Percentiles rank a stretch among this genome's conserved stretches.
These are phyloP conservation scores for Pythium myriotylum DNA, from an alignment of 352 stramenopile genomes.

Conservation along the genomic window DNA sequence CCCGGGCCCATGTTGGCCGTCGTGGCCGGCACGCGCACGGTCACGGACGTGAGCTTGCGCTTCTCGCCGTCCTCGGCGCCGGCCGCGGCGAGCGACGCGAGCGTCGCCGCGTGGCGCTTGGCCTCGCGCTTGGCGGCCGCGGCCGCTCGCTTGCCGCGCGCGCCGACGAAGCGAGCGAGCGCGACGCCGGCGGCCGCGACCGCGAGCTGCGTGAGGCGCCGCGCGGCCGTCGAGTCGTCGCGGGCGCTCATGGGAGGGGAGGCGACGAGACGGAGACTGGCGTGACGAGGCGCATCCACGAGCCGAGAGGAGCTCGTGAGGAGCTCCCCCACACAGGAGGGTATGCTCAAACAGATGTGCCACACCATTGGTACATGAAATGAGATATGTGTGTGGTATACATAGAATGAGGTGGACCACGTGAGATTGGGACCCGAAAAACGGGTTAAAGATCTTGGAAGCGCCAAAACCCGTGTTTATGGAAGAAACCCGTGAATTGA, in stretches of 20 bases:
- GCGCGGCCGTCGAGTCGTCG: conserved; percentile 28
- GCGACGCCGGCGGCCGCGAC: conserved; percentile 53
- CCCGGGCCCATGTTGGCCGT: conserved; percentile 98
- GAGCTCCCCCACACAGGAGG: not conserved
- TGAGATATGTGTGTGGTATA: conserved; percentile 17
- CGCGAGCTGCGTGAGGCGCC: conserved; percentile 57
- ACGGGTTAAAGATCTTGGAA: no score
- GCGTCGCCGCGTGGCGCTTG: not conserved
- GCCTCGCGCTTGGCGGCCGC: not conserved
- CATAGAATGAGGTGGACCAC: conserved; percentile 8
- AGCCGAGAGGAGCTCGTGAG: not conserved
- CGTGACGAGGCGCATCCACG: not conserved
- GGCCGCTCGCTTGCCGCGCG: conserved; percentile 39
- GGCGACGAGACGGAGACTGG: no score
- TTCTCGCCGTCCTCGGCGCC: conserved; percentile 40
- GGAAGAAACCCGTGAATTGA: no score
- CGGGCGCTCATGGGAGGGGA: conserved; percentile 2
- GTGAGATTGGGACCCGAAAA: no score
- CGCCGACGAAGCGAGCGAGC: conserved; percentile 65
- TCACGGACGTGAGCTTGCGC: conserved; percentile 84
- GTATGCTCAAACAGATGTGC: conserved; percentile 21
- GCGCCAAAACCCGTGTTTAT: no score
- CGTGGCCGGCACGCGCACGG: conserved; percentile 97
- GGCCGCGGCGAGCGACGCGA: not conserved
- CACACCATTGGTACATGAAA: conserved; percentile 1